These are phyloP conservation scores for Cicer cuneatum DNA, from an alignment of 306 rosid species.

Conservation along the genomic window DNA sequence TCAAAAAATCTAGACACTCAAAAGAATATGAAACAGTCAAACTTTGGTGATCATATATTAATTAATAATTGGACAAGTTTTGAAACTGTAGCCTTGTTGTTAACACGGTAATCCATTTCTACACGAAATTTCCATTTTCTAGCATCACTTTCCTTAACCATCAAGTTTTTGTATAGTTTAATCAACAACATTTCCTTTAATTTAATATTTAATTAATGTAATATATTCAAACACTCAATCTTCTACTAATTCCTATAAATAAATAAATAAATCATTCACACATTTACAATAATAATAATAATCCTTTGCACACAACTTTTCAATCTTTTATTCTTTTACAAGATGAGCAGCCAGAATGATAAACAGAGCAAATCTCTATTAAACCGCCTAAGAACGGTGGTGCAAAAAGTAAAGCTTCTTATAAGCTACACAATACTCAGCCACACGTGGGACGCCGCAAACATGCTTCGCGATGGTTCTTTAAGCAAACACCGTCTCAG, in stretches of 20 bases:
- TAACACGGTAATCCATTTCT: slow-evolving; percentile 39
- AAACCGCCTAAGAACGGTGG: slow-evolving; percentile 61
- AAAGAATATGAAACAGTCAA: neutral
- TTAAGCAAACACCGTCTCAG: slow-evolving; percentile 45
- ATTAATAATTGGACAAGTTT: neutral
- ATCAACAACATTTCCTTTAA: no score
- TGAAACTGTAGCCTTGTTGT: neutral
- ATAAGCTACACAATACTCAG: slow-evolving; percentile 54
- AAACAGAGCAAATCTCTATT: slow-evolving; percentile 42
- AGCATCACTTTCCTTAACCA: slow-evolving; percentile 23
- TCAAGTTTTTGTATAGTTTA: neutral
- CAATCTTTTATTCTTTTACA: neutral
- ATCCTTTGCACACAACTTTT: neutral
- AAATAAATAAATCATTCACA: neutral
- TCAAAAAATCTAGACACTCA: no score
- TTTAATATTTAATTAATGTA: no score
- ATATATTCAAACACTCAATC: neutral
- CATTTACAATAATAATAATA: neutral
- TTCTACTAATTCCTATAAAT: slow-evolving; percentile 10
- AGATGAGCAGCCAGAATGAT: slow-evolving; percentile 41
- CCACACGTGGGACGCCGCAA: slow-evolving; percentile 59
- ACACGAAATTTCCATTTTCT: slow-evolving; percentile 42
- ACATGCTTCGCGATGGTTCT: slow-evolving; percentile 52
- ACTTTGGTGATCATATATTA: neutral
- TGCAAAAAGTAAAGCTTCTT: slow-evolving; percentile 61